Evolutionary conservation across 2,329 filamentous ascomycete species (phyloP), one percentile per base, ranked within the genome.

Genomic region (Aspergillus sp.): DNA sequence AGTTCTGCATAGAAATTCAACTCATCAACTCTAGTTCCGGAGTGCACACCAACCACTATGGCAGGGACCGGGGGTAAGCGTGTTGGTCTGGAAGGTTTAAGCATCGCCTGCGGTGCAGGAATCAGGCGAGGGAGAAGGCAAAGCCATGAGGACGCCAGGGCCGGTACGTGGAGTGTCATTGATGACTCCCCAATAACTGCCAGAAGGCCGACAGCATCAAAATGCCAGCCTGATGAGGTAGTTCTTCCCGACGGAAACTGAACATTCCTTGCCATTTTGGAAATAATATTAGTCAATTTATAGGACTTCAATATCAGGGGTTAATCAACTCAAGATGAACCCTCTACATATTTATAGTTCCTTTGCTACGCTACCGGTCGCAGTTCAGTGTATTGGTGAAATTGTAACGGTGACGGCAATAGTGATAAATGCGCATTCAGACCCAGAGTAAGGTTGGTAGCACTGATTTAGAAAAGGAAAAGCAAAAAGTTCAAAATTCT

Each of bases 181-280:
- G 76, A 74, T 2, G 72, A 74, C 63, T 83, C 80, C 57, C 79
- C 79, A 44, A 83, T 78, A 53, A 83, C 76, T 47, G 80, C 80
- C 41, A 83, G 73, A 28, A 83, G 73, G 31, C 78, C 80, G 45
- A 83, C 78, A 37, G 82, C 78, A 54, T 83, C 80, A 37, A 83
- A 71, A 11, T 46, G 48, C 31, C 31, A 32, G 31, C 31, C 31
- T 8, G 31, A n/a, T n/a, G 31, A 8, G n/a, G 39, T 32, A 27
- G 39, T 32, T 7, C 34, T 33, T 11, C 35, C 33, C 3, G 26
- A 5, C 4, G 41, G 41, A 43, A 43, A 43, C 38, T 28, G n/a
- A n/a, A 32, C 31, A 19, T 19, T 19, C 19, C 19, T 19, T 19
- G 19, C 19, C 31, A 32, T 32, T 3, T 32, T 32, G 8, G 31